Evolutionary conservation across 179 eudicot genomes (phyloP).

Genomic region (Spergularia azorica): DNA sequence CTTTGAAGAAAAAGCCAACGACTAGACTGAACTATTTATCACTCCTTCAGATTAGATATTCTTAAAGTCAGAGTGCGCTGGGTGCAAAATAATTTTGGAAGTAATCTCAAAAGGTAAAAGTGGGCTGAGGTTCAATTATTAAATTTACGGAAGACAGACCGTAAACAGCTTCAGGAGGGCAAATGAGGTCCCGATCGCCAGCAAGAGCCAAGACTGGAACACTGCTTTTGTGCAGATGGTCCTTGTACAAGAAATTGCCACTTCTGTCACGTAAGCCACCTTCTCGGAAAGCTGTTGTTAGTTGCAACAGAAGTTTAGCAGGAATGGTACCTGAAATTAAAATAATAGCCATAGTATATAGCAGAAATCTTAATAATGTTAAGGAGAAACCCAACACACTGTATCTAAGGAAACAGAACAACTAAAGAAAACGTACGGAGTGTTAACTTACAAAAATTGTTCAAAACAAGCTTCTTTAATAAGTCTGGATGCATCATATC

Average conservation of each 20-base stretch:
- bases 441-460: constrained; percentile 79
- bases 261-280: constrained; percentile 82
- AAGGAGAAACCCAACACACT: not conserved
- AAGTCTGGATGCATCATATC: constrained; percentile 99
- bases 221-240: constrained; percentile 65
- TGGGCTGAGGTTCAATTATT: not conserved
- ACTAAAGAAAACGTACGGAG: too few species aligned
- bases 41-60: not conserved
- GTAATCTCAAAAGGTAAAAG: not conserved
- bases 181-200: constrained; percentile 81
- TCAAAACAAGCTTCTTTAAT: constrained; percentile 81
- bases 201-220: constrained; percentile 89
- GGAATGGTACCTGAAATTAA: constrained; percentile 47
- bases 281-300: constrained; percentile 74
- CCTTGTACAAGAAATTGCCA: constrained; percentile 83
- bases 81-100: not conserved
- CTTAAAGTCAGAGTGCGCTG: not conserved
- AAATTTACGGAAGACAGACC: constrained; percentile 40
- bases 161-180: constrained; percentile 90
- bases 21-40: not conserved
- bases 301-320: constrained; percentile 67
- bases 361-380: not conserved
- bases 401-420: too few species aligned
- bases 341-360: constrained; percentile 2
- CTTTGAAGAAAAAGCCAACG: not conserved